A percentile compares a stretch with the other conserved stretches of the same genome.
Conservation (phyloP, 805 yeast species). For the Jamesozyma jinghongensis region DNA sequence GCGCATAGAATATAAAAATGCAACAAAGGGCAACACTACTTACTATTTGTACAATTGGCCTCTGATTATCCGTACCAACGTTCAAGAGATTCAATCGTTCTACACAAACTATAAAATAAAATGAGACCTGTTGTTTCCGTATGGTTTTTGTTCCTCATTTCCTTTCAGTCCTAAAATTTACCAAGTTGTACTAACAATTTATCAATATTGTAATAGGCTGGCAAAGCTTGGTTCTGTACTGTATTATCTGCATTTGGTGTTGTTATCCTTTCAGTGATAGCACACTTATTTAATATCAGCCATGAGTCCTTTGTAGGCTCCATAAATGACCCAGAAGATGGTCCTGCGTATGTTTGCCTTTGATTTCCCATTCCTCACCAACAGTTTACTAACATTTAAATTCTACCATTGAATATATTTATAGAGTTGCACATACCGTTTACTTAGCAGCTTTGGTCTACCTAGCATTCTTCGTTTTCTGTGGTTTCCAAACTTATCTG, state of each 20-base stretch:
- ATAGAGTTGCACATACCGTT: constrained; percentile 76
- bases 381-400: neutral
- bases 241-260: constrained; percentile 87
- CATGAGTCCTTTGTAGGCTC: constrained; percentile 94
- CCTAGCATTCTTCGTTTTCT: constrained; percentile 68
- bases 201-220: constrained; percentile 37
- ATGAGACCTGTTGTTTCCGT: constrained; percentile 45
- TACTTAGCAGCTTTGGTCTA: constrained; percentile 85
- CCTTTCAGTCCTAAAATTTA: too few species aligned
- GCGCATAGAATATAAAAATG: neutral
- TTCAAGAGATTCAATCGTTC: too few species aligned
- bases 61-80: too few species aligned
- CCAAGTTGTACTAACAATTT: neutral
- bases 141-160: constrained; percentile 16
- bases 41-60: too few species aligned
- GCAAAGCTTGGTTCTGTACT: constrained; percentile 93
- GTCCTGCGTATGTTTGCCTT: constrained; percentile 47
- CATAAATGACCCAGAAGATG: constrained; percentile 82
- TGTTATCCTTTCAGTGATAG: constrained; percentile 76
- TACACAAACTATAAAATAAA: neutral
- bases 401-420: neutral
- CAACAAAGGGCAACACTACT: neutral
- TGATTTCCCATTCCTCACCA: neutral
- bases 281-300: constrained; percentile 64
- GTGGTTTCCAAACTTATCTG: constrained; percentile 74